phyloP scores from a whole-genome alignment of 306 rosid species.

The Alnus glutinosa region DNA sequence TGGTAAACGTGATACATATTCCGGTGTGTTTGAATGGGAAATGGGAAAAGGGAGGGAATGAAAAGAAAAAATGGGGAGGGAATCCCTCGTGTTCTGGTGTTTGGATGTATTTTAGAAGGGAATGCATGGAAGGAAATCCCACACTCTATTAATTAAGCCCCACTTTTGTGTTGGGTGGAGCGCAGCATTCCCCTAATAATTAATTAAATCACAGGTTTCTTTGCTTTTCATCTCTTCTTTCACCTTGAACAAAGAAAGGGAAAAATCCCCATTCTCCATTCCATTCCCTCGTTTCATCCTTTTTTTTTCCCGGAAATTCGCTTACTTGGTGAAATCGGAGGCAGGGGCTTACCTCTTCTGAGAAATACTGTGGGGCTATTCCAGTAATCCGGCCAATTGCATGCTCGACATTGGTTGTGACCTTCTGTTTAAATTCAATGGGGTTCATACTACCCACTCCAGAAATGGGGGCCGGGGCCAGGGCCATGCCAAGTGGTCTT shows the following conservation, averaged over 20 bases:
- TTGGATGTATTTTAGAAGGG: too few relatives aligned
- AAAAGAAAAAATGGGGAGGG: neutral
- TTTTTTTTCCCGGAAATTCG: too few relatives aligned
- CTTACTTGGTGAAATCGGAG: neutral
- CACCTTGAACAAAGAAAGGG: neutral
- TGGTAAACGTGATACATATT: too few relatives aligned
- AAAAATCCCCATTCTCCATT: neutral
- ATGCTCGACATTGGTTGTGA: slow-evolving; percentile 76
- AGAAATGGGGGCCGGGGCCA: slow-evolving; percentile 71
- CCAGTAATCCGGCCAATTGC: slow-evolving; percentile 74
- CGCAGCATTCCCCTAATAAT: neutral
- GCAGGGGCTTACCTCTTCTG: slow-evolving; percentile 75
- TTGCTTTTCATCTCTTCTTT: neutral
- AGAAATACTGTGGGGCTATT: slow-evolving; percentile 82
- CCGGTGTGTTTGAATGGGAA: neutral
- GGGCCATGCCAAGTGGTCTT: slow-evolving; percentile 94
- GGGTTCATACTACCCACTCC: slow-evolving; percentile 83
- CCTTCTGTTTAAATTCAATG: slow-evolving; percentile 82
- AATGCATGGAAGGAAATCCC: too few relatives aligned
- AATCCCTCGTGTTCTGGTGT: too few relatives aligned
- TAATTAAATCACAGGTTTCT: neutral
- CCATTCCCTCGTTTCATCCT: neutral
- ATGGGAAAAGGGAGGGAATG: neutral
- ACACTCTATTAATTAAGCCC: too few relatives aligned
- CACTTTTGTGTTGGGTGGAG: neutral